Base-by-base conservation (phyloP, 768 basidiomycete species). In the Filobasidium floriforme region DNA sequence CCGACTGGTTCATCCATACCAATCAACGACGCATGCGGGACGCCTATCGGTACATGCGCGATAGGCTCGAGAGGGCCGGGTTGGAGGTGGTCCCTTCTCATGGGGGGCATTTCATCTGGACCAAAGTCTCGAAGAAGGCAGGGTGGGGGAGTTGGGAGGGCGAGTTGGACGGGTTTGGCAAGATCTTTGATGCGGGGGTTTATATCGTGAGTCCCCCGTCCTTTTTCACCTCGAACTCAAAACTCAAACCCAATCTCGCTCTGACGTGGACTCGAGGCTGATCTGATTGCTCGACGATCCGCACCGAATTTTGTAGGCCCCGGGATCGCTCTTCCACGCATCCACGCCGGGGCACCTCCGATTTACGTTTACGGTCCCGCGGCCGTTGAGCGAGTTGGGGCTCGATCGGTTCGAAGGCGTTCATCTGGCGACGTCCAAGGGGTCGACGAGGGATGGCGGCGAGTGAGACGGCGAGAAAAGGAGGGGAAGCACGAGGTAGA, bases 51-150 rank as follows among this genome's bases (percentile, higher is more conserved):
- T n/a, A n/a, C 60, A 51, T 74, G 15, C 61, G 73, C 22, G 57
- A 37, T 6, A 75, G 76, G 73, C 76, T 77, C 41, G 67, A 66
- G 32, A 59, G 59, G 1, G 46, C 73, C 7, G 75, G 76, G 1
- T 72, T 77, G 15, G 44, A 66, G 15, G 76, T 77, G 3, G 72
- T 73, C 0, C 44, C 70, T 22, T 68, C 70, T 2, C 73, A 73
- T 63, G 73, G 75, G 1, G 76, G 76, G 1, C 70, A 77, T 54
- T 77, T 76, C 65, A 65, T 74, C 22, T 77, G 76, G 76, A 72
- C 75, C 41, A 69, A 76, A 41, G 60, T 77, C 0, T 75, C 73
- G 9, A 66, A 52, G 22, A 59, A 60, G 37, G 62, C 76, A 15
- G 72, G 72, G 7, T 77, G 73, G 65, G 40, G 19, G n/a, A 72